Evolutionary conservation across 176 grass and related monocot genomes (phyloP).

Genomic region (Bromus sterilis): DNA sequence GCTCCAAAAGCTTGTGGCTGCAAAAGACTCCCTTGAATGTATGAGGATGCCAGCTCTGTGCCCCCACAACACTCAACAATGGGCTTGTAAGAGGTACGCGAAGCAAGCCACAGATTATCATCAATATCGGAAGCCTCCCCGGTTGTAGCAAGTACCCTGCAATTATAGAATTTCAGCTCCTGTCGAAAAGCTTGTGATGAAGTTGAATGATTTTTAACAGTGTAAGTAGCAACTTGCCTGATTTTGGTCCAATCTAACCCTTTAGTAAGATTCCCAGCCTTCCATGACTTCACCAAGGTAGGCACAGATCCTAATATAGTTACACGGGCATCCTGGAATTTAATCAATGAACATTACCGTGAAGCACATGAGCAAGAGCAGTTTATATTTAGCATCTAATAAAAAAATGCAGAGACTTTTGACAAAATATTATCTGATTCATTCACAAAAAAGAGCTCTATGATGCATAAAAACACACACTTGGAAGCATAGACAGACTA

Average conservation of each 20-base stretch:
- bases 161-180: slow-evolving; percentile 10
- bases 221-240: slow-evolving; percentile 37
- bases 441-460: background rate
- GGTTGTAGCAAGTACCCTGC: slow-evolving; percentile 62
- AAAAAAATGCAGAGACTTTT: background rate
- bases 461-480: background rate
- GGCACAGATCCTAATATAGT: slow-evolving; percentile 76
- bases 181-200: slow-evolving; percentile 2
- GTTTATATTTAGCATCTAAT: background rate
- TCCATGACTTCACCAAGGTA: slow-evolving; percentile 90
- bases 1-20: slow-evolving; percentile 75
- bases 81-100: slow-evolving; percentile 64
- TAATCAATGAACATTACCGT: background rate
- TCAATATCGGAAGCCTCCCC: slow-evolving; percentile 94
- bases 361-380: background rate
- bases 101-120: slow-evolving; percentile 87
- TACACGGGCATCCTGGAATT: slow-evolving; percentile 78
- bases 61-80: slow-evolving; percentile 93
- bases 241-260: slow-evolving; percentile 92
- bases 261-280: slow-evolving; percentile 56
- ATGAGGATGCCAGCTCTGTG: slow-evolving; percentile 73
- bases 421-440: background rate
- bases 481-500: background rate
- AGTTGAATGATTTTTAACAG: background rate
- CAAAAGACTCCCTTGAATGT: slow-evolving; percentile 78